Base-by-base conservation (phyloP, 169 alveolate species). In the Eimeria mitis region DNA sequence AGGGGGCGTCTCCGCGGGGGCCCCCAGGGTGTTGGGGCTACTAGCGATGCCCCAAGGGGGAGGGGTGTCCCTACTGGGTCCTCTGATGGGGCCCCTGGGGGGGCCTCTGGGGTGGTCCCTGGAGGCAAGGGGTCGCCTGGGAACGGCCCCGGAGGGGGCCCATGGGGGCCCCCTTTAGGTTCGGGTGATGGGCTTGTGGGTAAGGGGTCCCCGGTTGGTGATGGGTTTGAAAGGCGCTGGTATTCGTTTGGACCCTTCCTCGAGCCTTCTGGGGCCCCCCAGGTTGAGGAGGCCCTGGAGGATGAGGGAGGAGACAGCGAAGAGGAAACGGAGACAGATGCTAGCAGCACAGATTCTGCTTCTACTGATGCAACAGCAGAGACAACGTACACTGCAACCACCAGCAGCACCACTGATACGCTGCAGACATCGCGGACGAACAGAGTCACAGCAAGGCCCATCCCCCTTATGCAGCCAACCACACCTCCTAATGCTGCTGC, bases 301-400 rank as follows among this genome's bases (percentile, higher is more conserved):
- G 90, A 52, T 8, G 90, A 68, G 23, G 90, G 65, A 37, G 75
- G 90, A 31, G 90, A 83, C 28, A 83, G 59, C 0, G 90, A 49
- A 49, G 90, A 68, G 37, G 90, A 83, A 34, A 83, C 90, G 56
- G 90, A 83, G 73, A 83, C 90, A 83, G 90, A 83, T 56, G 90
- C 90, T 6, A 83, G 90, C 90, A 83, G 90, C 90, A 83, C 90
- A 28, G 90, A 83, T 56, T 83, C 90, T 13, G 75, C 90, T 14
- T 83, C 90, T 0, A 83, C 90, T 11, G 90, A 83, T 56, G 90
- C 90, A 4, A 83, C 90, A 31, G 90, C 90, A 34, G 90, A 83
- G 75, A 83, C 90, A 49, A 83, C 68, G 7, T 83, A 83, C 76
- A 83, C 90, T 4, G 90, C 90, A 25, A 83, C 90, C n/a, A 83